phyloP scores from a whole-genome alignment of 345 rosid species.

The Orychophragmus violaceus region DNA sequence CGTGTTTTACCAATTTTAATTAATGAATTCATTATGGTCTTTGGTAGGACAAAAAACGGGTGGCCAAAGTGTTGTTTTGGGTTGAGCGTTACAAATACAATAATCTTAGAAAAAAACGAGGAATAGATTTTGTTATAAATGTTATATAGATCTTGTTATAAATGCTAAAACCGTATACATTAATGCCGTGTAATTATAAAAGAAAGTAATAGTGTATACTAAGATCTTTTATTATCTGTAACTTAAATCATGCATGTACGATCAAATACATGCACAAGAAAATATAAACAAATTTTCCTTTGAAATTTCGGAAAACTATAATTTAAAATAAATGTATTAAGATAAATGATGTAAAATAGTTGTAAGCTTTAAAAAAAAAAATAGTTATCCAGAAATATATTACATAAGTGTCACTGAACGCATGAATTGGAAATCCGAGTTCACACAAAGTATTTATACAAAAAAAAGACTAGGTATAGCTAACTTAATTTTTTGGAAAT shows the following conservation, averaged over 20 bases:
- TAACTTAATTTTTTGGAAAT: background rate
- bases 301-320: background rate
- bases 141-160: background rate
- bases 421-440: background rate
- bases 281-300: background rate
- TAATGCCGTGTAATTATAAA: background rate
- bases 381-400: background rate
- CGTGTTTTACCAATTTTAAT: slow-evolving; percentile 1
- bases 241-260: background rate
- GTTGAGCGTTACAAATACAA: slow-evolving; percentile 17
- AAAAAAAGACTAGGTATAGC: background rate
- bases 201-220: background rate
- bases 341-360: background rate
- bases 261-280: background rate
- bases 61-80: background rate
- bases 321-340: background rate
- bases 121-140: background rate
- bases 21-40: background rate
- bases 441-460: background rate
- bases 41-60: slow-evolving; percentile 11
- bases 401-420: background rate
- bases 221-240: background rate
- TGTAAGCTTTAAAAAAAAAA: background rate
- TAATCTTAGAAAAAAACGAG: background rate
- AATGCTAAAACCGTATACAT: background rate